Percentiles rank a stretch among this genome's conserved stretches.
phyloP scores from a whole-genome alignment of 257 asterid genomes.

The Solanum paucissectum region DNA sequence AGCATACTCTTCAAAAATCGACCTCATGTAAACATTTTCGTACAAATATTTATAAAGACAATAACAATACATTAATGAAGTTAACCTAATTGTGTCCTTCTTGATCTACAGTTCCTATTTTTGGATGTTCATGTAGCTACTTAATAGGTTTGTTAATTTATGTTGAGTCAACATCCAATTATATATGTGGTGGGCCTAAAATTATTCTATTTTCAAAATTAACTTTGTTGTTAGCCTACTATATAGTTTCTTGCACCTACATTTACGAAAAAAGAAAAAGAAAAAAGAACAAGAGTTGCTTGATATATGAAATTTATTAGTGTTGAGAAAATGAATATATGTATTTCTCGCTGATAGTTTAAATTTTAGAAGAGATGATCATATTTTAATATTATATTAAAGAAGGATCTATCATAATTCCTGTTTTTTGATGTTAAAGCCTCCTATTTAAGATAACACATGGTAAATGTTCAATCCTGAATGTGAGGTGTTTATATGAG shows the following conservation, averaged over 20 bases:
- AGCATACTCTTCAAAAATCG: not conserved
- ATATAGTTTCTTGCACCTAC: not conserved
- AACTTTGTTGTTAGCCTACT: not conserved
- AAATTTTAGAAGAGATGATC: not conserved
- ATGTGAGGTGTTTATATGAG: too few species aligned
- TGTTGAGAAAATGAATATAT: not conserved
- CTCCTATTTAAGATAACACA: not conserved
- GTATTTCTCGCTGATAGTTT: not conserved
- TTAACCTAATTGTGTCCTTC: not conserved
- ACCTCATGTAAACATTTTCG: not conserved
- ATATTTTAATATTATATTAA: not conserved
- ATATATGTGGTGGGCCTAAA: not conserved
- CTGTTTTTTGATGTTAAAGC: not conserved
- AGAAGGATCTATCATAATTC: not conserved
- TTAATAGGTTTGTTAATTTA: not conserved
- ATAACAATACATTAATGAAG: not conserved
- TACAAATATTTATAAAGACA: not conserved
- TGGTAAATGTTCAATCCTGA: not conserved
- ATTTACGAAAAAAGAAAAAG: not conserved
- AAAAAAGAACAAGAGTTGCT: not conserved
- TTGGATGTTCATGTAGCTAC: not conserved
- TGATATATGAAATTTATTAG: not conserved
- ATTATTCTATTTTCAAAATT: not conserved
- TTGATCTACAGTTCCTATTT: not conserved
- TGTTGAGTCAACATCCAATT: not conserved